Conservation (phyloP, 2,329 filamentous ascomycete species). For the Sodiomyces alkalinus region DNA sequence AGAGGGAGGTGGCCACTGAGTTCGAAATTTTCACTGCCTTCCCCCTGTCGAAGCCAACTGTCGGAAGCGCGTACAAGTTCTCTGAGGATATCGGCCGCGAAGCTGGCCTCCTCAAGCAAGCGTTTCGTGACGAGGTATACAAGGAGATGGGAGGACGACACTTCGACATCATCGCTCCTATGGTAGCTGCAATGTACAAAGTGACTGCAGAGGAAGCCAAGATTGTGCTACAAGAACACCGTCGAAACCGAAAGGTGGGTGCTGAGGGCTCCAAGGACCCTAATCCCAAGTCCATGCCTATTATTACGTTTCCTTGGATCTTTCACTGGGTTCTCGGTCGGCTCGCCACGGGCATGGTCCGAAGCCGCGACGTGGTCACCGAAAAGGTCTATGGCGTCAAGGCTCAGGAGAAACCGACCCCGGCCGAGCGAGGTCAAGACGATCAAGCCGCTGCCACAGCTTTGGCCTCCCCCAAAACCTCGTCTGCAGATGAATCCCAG, state of each 20-base stretch:
- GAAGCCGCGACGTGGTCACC: neutral
- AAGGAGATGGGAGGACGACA: constrained; percentile 45
- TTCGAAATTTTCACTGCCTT: constrained; percentile 90
- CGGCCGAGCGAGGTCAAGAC: too few species aligned
- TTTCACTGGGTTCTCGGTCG: constrained; percentile 58
- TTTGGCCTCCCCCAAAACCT: too few species aligned
- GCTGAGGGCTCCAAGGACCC: constrained; percentile 1
- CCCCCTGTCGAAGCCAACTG: constrained; percentile 56
- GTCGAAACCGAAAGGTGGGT: constrained; percentile 3
- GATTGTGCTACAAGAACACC: constrained; percentile 29
- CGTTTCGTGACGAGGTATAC: constrained; percentile 53
- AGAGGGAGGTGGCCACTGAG: constrained; percentile 70
- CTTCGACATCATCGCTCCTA: constrained; percentile 48
- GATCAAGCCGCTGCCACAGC: too few species aligned
- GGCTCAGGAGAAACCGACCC: too few species aligned
- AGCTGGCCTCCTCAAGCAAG: constrained; percentile 47
- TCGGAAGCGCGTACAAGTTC: constrained; percentile 69
- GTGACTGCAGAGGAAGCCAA: constrained; percentile 60
- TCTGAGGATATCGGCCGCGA: constrained; percentile 69
- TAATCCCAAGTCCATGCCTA: constrained; percentile 41
- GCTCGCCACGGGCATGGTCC: constrained; percentile 35
- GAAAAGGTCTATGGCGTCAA: neutral
- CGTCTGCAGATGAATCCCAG: neutral
- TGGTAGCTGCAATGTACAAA: constrained; percentile 78
- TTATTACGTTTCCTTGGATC: constrained; percentile 92